Evolutionary conservation across 192 early-diverging fungal species (phyloP).

Genomic region (Spizellomyces punctatus): DNA sequence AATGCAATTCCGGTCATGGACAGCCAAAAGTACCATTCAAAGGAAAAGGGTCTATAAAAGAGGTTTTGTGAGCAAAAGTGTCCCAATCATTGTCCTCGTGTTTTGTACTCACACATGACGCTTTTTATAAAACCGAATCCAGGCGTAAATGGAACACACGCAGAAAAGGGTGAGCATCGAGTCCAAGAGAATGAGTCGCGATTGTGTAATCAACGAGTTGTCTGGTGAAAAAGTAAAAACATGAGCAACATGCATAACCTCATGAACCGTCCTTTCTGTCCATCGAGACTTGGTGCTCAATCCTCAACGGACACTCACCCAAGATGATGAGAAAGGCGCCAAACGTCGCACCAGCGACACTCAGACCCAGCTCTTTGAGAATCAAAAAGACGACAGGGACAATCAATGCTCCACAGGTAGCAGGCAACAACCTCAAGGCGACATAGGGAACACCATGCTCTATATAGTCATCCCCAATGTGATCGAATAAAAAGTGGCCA

Average conservation of each 20-base stretch:
- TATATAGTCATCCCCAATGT: slow-evolving; percentile 91
- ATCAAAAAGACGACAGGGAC: slow-evolving; percentile 80
- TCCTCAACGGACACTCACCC: slow-evolving; percentile 68
- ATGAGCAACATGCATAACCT: not conserved
- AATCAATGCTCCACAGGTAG: slow-evolving; percentile 75
- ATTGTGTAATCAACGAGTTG: slow-evolving; percentile 88
- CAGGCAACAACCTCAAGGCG: slow-evolving; percentile 76
- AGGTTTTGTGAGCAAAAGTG: not conserved
- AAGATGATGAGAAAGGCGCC: slow-evolving; percentile 81
- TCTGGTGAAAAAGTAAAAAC: slow-evolving; percentile 55
- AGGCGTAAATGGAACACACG: slow-evolving; percentile 79
- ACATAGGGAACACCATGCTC: slow-evolving; percentile 89
- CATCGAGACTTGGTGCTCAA: not conserved
- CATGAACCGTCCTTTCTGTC: no score
- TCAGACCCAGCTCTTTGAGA: slow-evolving; percentile 86
- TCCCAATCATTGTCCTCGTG: not conserved
- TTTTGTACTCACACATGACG: slow-evolving; percentile 26
- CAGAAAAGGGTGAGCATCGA: slow-evolving; percentile 92
- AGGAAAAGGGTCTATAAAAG: slow-evolving; percentile 67
- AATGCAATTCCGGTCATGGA: slow-evolving; percentile 77
- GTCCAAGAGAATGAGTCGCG: slow-evolving; percentile 91
- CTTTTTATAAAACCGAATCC: slow-evolving; percentile 84
- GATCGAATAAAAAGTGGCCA: slow-evolving; percentile 92
- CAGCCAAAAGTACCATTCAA: slow-evolving; percentile 88
- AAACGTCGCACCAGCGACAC: slow-evolving; percentile 69